Conservation (phyloP, 345 rosid genomes). For the Nephelium lappaceum region DNA sequence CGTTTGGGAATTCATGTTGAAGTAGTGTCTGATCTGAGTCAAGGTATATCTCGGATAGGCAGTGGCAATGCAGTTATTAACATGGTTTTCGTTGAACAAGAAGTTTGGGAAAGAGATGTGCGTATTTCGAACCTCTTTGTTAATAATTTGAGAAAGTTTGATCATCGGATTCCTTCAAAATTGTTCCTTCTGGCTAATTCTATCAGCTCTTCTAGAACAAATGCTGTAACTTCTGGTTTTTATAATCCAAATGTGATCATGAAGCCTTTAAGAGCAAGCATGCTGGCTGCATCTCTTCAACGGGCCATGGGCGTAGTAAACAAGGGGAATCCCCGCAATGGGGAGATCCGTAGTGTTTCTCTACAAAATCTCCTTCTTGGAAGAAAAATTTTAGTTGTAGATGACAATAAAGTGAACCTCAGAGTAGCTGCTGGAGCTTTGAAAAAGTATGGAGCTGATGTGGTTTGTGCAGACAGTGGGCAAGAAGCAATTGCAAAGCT, state of each 20-base stretch:
- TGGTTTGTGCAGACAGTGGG: slow-evolving; percentile 72
- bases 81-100: slow-evolving; percentile 79
- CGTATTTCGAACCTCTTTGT: slow-evolving; percentile 44
- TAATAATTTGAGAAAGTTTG: slow-evolving; percentile 37
- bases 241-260: slow-evolving; percentile 50
- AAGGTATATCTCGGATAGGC: slow-evolving; percentile 43
- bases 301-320: slow-evolving; percentile 70
- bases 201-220: slow-evolving; percentile 35
- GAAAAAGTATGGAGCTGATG: slow-evolving; percentile 93
- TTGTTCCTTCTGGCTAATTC: slow-evolving; percentile 68
- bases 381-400: slow-evolving; percentile 78
- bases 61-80: slow-evolving; percentile 37
- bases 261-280: slow-evolving; percentile 88
- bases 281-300: slow-evolving; percentile 81
- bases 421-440: slow-evolving; percentile 92
- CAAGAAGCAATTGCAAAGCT: slow-evolving; percentile 62
- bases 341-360: slow-evolving; percentile 56
- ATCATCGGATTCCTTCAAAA: slow-evolving; percentile 42
- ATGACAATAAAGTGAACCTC: slow-evolving; percentile 85
- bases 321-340: slow-evolving; percentile 57
- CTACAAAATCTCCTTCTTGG: slow-evolving; percentile 74
- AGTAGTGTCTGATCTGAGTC: slow-evolving; percentile 53
- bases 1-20: slow-evolving; percentile 73
- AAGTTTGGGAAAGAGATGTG: slow-evolving; percentile 73
- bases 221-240: slow-evolving; percentile 28